Evolutionary conservation across 2,329 filamentous ascomycete species (phyloP).

Genomic region (Fusarium anthophilum): DNA sequence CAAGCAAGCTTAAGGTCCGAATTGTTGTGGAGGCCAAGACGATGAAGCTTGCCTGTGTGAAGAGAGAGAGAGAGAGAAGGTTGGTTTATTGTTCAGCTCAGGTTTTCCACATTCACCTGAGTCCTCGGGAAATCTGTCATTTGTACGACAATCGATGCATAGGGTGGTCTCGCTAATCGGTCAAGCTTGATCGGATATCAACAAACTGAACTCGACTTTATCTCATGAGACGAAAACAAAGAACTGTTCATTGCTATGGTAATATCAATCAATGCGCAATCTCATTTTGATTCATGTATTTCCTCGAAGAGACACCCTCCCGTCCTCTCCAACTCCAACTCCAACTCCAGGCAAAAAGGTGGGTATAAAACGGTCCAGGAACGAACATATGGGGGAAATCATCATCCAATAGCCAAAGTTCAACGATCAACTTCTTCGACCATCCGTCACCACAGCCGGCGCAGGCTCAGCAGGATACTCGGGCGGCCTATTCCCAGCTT

Average conservation of each 20-base stretch:
- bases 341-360: neutral
- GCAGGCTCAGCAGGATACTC: slow-evolving; percentile 43
- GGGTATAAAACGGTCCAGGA: neutral
- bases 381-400: neutral
- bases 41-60: neutral
- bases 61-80: neutral
- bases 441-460: slow-evolving; percentile 35
- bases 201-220: neutral
- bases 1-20: neutral
- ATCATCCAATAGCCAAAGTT: neutral
- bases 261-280: neutral
- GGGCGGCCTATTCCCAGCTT: slow-evolving; percentile 42
- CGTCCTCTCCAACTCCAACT: neutral
- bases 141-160: neutral
- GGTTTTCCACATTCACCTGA: neutral
- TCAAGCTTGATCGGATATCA: neutral
- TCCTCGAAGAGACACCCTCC: neutral
- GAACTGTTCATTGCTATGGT: neutral
- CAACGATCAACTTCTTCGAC: slow-evolving; percentile 22
- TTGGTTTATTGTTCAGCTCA: neutral
- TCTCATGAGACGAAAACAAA: neutral
- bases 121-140: neutral
- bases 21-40: neutral
- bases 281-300: neutral
- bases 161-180: neutral